phyloP scores from a whole-genome alignment of 371 early-diverging fungal species.

The Basidiobolus meristosporus region DNA sequence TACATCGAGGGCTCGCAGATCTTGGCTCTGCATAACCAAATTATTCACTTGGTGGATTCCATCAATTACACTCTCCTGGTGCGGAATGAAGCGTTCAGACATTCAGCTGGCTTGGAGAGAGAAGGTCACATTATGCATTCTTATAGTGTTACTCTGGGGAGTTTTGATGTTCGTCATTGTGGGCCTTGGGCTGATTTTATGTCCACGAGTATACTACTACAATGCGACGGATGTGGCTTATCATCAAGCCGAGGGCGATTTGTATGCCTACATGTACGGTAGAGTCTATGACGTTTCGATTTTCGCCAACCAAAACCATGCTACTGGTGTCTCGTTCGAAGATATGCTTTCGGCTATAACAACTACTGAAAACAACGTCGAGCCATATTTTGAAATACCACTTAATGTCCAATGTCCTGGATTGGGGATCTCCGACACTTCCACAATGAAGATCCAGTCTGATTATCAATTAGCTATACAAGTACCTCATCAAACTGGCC shows the following conservation, averaged over 20 bases:
- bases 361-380: conserved; percentile 39
- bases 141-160: conserved; percentile 33
- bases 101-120: conserved; percentile 88
- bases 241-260: conserved; percentile 14
- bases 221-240: conserved; percentile 18
- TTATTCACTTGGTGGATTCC: conserved; percentile 63
- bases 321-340: conserved; percentile 16
- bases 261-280: conserved; percentile 44
- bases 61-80: conserved; percentile 21
- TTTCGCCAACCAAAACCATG: conserved; percentile 26
- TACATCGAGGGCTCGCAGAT: conserved; percentile 22
- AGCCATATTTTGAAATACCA: conserved; percentile 44
- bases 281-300: conserved; percentile 44
- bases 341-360: conserved; percentile 27
- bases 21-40: conserved; percentile 53
- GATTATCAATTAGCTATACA: no score
- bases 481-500: no score
- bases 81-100: conserved; percentile 69
- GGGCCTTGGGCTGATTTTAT: conserved; percentile 26
- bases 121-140: conserved; percentile 61
- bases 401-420: conserved; percentile 30
- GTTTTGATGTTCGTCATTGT: conserved; percentile 30
- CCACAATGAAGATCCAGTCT: conserved; percentile 4
- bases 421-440: no score
- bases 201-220: conserved; percentile 43